Conservation (phyloP, 352 stramenopile species). For the Paralagenidium karlingii region DNA sequence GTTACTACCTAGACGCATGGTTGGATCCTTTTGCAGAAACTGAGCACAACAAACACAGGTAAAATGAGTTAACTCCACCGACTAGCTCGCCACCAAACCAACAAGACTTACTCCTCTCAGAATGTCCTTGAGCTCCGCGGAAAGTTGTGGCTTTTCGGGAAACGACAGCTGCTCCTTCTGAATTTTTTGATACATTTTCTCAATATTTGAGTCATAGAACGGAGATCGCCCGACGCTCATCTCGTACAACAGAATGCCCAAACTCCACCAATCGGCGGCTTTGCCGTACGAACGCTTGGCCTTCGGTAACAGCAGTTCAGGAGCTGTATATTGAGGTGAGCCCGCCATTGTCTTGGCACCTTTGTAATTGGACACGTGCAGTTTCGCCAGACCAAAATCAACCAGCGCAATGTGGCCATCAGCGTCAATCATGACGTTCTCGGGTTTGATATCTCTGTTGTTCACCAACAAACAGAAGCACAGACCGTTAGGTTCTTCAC, state of each 20-base stretch:
- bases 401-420: conserved; percentile 93
- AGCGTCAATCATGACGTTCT: conserved; percentile 93
- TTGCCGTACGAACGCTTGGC: conserved; percentile 82
- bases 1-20: conserved; percentile 75
- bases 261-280: conserved; percentile 81
- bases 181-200: conserved; percentile 91
- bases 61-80: conserved; percentile 2
- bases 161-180: conserved; percentile 78
- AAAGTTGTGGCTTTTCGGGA: conserved; percentile 49
- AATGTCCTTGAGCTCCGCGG: conserved; percentile 68
- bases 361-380: conserved; percentile 85
- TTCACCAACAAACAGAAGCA: neutral
- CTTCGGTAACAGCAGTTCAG: conserved; percentile 72
- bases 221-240: conserved; percentile 89
- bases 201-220: conserved; percentile 90
- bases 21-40: conserved; percentile 81
- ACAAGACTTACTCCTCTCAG: conserved; percentile 34
- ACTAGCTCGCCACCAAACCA: neutral
- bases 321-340: conserved; percentile 79
- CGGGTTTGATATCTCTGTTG: conserved; percentile 89
- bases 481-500: neutral
- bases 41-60: conserved; percentile 3
- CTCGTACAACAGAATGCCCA: conserved; percentile 87
- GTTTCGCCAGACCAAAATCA: conserved; percentile 91
- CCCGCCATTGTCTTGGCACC: conserved; percentile 82